Base-by-base conservation (phyloP, 257 asterid species). In the Coffea canephora region DNA sequence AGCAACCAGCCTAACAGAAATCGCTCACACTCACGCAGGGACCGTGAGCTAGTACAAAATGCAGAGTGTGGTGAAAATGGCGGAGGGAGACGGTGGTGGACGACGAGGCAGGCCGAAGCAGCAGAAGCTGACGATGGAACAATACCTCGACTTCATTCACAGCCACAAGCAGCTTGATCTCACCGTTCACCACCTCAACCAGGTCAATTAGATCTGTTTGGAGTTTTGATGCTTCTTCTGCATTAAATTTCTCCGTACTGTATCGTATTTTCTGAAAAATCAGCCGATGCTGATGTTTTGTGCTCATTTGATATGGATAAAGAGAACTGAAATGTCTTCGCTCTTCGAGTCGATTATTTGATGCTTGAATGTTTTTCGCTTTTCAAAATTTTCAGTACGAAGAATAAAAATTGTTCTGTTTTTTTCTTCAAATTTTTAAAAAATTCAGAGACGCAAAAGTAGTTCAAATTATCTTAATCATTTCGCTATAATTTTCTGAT, bases 71-170 rank as follows among this genome's bases (percentile, higher is more conserved):
- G 69, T 10, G 69, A 71, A 23, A 79, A 79, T 59, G 77, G 82
- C 39, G 27, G 76, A 78, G 59, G 59, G 59, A 75, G 64, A 59
- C 69, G 50, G 75, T 61, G 45, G 75, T 1, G 27, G 27, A 49
- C 62, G 59, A 70, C 69, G 49, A 70, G 67, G n/a, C 52, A 49
- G 18, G 13, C 14, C 4, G 19, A 41, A 67, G 72, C 66, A 59
- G 4, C 59, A 55, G 75, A 80, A 81, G 76, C 36, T 86, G 43
- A 86, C 84, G 0, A 5, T 86, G 50, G 84, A 86, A 5, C 71
- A 70, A 15, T 86, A 86, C 84, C 71, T 83, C 1, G 23, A 75
- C 81, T 75, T 83, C 69, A 49, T 83, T 27, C 78, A 76, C 52
- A 78, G 45, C 2, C 48, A 78, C 12, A 86, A 81, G 50, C 72